Base-by-base conservation (phyloP, 768 basidiomycete species). In the Boletus tylopilopsis region DNA sequence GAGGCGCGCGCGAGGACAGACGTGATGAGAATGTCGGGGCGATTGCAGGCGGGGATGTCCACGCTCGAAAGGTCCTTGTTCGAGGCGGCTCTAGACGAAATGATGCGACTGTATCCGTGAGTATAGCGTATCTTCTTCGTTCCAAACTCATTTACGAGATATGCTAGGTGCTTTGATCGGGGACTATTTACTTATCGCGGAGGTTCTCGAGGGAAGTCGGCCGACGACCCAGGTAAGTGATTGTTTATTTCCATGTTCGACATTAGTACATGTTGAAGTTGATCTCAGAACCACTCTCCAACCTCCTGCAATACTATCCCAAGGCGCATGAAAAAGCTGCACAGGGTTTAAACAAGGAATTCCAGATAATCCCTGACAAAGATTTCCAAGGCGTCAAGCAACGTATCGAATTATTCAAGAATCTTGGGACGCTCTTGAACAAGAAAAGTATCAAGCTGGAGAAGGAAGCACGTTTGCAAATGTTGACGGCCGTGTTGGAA, bases 21-120 rank as follows among this genome's bases (percentile, higher is more conserved):
- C 4, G 30, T 35, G 10, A 6, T 6, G 16, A 23, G 12, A 6
- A 29, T 23, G 19, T 38, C 25, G 0, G 42, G 4, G 0, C 59
- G 19, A 11, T 43, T 59, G 40, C 12, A 22, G 40, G 30, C 18
- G 18, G 56, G 61, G 13, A 7, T 42, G 7, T 48, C 42, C 0
- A 4, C 44, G 1, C 39, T 64, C 1, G 24, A 48, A 42, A 54
- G 58, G 30, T 54, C 63, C 12, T 3, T 68, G 38, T 59, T 59
- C 7, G 64, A 66, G 21, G 60, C 55, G 4, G 48, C 63, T 36
- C 13, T 71, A 9, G 59, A 66, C 11, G 43, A 57, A 13, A 44
- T 61, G 7, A 11, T 53, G n/a, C 21, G 16, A 13, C 9, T 51
- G 5, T 73, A 66, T 54, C 64, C 64, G 63, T 64, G 50, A 48